Evolutionary conservation across 176 grass and related monocot genomes (phyloP), one percentile per base, ranked within the genome.

Genomic region (Musa beccarii): DNA sequence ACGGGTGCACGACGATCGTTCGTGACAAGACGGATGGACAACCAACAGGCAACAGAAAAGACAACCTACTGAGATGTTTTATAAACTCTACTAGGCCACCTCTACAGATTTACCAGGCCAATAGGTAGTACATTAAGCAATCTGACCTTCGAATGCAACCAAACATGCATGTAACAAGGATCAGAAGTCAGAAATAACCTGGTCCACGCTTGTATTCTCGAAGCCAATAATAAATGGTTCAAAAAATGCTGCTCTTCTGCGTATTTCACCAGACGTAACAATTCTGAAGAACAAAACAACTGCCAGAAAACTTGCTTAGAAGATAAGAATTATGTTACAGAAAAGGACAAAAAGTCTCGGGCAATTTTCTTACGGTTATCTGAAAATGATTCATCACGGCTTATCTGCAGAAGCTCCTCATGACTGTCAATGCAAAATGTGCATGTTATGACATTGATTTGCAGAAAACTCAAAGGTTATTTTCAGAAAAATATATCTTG

Each of bases 251-350:
- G 90, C 80, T 77, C 86, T 84, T 49, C 74, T 84, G 81, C 87
- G 88, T 75, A 98, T 85, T 80, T 88, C 88, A 76, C 87, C 84
- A 78, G 94, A 93, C 67, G 84, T 85, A 43, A 91, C 82, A 88
- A 98, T 93, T 87, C 88, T 90, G 77, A 93, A 90, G 84, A 98
- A 98, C 87, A 98, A 91, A 59, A 93, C 90, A 83, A 81, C 94
- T 98, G 52, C 24, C 24, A 61, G 10, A 23, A 59, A 77, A 61
- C 16, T 22, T 23, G n/a, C 49, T 69, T 50, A 57, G 70, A 22
- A 82, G 74, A 59, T 1, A 78, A 71, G 79, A 26, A 56, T 49
- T 81, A 84, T 76, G 62, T 34, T 66, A 67, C 19, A 17, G 78
- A 17, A 63, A 49, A 52, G 11, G 79, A 71, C 11, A 82, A 24